phyloP scores from a whole-genome alignment of 345 rosid species.

The Eucalyptus regnans region DNA sequence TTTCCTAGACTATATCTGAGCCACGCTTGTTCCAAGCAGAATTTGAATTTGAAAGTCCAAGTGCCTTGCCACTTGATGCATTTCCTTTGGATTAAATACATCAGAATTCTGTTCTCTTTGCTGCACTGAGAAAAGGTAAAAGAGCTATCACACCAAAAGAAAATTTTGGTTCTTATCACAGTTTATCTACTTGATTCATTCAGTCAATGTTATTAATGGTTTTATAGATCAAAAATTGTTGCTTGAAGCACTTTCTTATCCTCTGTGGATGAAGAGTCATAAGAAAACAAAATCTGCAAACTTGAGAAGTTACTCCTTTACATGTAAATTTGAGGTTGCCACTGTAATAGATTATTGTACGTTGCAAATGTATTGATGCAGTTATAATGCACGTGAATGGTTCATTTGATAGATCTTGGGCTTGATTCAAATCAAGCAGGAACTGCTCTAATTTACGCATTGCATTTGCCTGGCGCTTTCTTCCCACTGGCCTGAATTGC shows the following conservation, averaged over 20 bases:
- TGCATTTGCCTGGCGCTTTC: background rate
- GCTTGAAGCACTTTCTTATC: background rate
- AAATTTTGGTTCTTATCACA: background rate
- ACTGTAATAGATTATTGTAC: background rate
- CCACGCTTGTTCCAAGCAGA: background rate
- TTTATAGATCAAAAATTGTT: background rate
- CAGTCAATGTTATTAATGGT: background rate
- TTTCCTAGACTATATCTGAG: background rate
- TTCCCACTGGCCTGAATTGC: background rate
- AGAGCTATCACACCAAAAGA: background rate
- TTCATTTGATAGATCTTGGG: background rate
- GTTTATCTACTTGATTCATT: background rate
- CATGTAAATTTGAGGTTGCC: background rate
- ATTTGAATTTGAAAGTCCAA: background rate
- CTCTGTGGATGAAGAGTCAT: background rate
- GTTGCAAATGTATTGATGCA: background rate
- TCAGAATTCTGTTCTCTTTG: background rate
- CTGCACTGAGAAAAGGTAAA: background rate
- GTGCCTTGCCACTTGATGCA: background rate
- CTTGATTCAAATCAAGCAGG: background rate
- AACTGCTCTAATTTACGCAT: background rate
- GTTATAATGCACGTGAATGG: background rate
- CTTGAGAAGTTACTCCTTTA: background rate
- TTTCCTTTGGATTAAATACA: background rate
- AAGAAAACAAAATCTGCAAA: background rate